Evolutionary conservation across 2,329 filamentous ascomycete species (phyloP), one percentile per base, ranked within the genome.

Genomic region (Fusarium goolgardi): DNA sequence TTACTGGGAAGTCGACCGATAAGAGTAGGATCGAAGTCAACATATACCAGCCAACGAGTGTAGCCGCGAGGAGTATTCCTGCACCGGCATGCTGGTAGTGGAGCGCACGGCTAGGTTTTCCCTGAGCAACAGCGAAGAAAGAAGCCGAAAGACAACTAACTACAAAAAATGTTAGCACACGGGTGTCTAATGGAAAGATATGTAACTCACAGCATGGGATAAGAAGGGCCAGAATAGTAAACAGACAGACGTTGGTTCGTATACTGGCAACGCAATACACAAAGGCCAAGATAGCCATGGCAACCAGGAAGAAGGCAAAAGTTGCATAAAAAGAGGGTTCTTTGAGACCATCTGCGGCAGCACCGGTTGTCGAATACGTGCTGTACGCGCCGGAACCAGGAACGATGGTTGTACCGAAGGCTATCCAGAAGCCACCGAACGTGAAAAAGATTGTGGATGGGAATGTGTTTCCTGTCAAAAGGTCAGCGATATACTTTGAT

Each of bases 161-260:
- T 77, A 21, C 35, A 18, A 2, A 8, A 29, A 6, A 29, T 2
- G 61, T 59, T n/a, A 52, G 31, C 13, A 12, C 3, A 11, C 11
- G 1, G 1, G 13, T 10, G 3, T 5, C 11, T 0, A 12, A 23
- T 3, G 3, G 3, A n/a, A 16, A 6, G 1, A 2, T 8, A 6
- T 8, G 8, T 2, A 21, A 59, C 75, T 73, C 69, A 77, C 75
- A 76, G 64, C 63, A 70, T 18, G 75, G 70, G 13, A 86, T 75
- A 2, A 92, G 83, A 0, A 81, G 77, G 90, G 91, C 72, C 91
- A 90, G 32, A 85, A 67, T 63, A 88, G 83, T 75, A 90, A 90
- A 55, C 6, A 62, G 13, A 69, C 86, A 80, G 8, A 90, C 52
- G 71, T 92, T 92, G 20, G 89, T 91, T 31, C 90, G 86, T 12